phyloP scores from a whole-genome alignment of 257 asterid genomes.

The Penstemon davidsonii region DNA sequence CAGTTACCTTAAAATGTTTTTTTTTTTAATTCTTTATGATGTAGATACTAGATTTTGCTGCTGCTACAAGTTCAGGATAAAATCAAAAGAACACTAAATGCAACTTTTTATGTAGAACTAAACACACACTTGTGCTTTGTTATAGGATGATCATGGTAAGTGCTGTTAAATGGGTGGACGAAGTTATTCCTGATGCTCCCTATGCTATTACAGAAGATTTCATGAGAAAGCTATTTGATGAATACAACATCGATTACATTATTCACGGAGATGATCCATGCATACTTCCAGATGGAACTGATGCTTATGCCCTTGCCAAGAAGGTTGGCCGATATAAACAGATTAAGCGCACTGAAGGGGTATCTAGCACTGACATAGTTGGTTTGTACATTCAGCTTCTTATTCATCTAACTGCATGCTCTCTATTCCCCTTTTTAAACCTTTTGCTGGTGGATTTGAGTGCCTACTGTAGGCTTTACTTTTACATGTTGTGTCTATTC shows the following conservation, averaged over 20 bases:
- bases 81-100: background rate
- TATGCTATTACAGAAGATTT: constrained; percentile 94
- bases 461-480: background rate
- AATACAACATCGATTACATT: constrained; percentile 82
- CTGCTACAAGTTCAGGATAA: background rate
- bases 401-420: constrained; percentile 17
- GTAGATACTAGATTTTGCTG: constrained; percentile 2
- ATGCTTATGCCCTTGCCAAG: constrained; percentile 97
- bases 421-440: background rate
- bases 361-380: constrained; percentile 93
- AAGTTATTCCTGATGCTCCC: constrained; percentile 94
- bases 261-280: constrained; percentile 98
- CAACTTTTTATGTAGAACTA: background rate
- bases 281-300: constrained; percentile 89
- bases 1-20: background rate
- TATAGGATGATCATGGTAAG: constrained; percentile 93
- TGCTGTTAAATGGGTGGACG: constrained; percentile 97
- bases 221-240: constrained; percentile 87
- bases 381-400: constrained; percentile 48
- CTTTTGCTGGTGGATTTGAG: background rate
- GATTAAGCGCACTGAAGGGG: constrained; percentile 96
- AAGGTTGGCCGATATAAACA: constrained; percentile 91
- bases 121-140: constrained; percentile 17
- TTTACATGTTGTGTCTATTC: background rate
- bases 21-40: background rate